A percentile compares a stretch with the other conserved stretches of the same genome.
Evolutionary conservation across 2,329 filamentous ascomycete genomes (phyloP).

Genomic region (Coniella vitis): DNA sequence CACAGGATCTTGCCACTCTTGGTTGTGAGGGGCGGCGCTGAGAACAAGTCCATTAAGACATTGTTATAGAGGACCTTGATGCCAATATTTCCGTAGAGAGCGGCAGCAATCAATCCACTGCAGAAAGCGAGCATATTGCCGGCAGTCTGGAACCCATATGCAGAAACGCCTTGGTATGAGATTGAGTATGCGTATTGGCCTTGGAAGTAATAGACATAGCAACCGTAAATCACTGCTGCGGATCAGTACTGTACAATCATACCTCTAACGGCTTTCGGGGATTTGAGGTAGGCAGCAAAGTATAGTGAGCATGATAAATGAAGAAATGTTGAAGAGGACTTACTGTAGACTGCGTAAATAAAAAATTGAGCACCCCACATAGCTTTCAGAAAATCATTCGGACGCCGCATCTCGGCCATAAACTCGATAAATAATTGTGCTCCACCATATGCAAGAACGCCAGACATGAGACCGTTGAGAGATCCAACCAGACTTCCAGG

Average conservation of each 20-base stretch:
- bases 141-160: conserved; percentile 34
- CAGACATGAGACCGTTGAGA: conserved; percentile 45
- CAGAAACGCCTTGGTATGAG: conserved; percentile 5
- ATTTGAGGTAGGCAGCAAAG: too few relatives aligned
- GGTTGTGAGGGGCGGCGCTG: conserved; percentile 38
- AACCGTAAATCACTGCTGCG: background rate
- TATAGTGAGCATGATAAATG: background rate
- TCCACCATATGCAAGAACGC: conserved; percentile 52
- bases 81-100: conserved; percentile 44
- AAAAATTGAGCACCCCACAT: conserved; percentile 33
- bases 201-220: conserved; percentile 5
- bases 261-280: too few relatives aligned
- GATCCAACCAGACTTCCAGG: conserved; percentile 36
- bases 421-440: conserved; percentile 51
- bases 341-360: conserved; percentile 32
- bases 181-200: conserved; percentile 3
- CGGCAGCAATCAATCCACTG: conserved; percentile 35
- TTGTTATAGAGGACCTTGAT: conserved; percentile 45
- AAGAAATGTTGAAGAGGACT: background rate
- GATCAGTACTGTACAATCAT: background rate
- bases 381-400: conserved; percentile 35
- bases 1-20: conserved; percentile 42
- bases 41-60: conserved; percentile 40
- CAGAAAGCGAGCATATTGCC: conserved; percentile 35
- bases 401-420: conserved; percentile 42